phyloP scores from a whole-genome alignment of 2,329 filamentous ascomycete species.

The Paecilomyces formosus region DNA sequence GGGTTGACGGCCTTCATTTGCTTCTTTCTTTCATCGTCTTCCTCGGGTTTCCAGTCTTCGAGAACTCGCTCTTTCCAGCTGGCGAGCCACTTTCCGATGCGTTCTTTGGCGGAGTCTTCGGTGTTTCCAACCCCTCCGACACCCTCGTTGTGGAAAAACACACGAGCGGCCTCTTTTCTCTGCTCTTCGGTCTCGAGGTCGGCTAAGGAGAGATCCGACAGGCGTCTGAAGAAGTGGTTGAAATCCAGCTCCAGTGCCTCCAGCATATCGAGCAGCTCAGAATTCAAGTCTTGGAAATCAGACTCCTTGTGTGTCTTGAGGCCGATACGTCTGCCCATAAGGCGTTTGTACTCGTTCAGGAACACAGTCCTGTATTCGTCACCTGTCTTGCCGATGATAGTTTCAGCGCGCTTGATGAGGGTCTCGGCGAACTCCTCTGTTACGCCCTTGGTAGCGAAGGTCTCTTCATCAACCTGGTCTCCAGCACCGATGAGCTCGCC shows the following conservation, averaged over 20 bases:
- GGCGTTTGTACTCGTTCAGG: constrained; percentile 75
- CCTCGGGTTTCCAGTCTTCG: constrained; percentile 65
- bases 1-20: constrained; percentile 86
- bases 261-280: constrained; percentile 72
- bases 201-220: constrained; percentile 56
- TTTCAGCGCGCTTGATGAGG: constrained; percentile 74
- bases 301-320: constrained; percentile 60
- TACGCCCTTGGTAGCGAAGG: constrained; percentile 68
- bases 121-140: constrained; percentile 50
- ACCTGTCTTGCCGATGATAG: constrained; percentile 68
- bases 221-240: constrained; percentile 81
- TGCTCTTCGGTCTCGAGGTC: constrained; percentile 59
- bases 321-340: constrained; percentile 76
- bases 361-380: constrained; percentile 89
- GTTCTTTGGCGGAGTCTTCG: constrained; percentile 57
- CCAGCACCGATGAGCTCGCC: constrained; percentile 83
- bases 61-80: constrained; percentile 64
- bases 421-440: constrained; percentile 58
- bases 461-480: constrained; percentile 59
- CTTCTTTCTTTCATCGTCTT: constrained; percentile 56
- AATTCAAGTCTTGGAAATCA: constrained; percentile 77
- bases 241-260: constrained; percentile 83
- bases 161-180: constrained; percentile 55
- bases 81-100: constrained; percentile 73
- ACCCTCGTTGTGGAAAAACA: constrained; percentile 76